phyloP scores from a whole-genome alignment of 2,329 filamentous ascomycete genomes.

The Zymoseptoria brevis region DNA sequence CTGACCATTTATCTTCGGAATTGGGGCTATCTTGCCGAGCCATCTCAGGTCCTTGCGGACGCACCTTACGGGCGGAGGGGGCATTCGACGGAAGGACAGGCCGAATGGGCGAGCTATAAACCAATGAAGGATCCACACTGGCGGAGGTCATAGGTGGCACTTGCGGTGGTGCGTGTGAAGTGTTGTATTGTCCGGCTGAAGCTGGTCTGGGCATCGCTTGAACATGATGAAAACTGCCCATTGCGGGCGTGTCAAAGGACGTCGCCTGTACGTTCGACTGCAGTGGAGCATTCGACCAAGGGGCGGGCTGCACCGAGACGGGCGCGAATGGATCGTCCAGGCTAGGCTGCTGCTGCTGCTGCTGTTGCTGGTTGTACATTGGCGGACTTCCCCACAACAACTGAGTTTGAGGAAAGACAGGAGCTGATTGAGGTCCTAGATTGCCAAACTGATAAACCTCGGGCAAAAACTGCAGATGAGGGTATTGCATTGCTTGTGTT shows the following conservation, averaged over 20 bases:
- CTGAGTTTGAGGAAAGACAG: constrained; percentile 47
- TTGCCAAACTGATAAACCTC: constrained; percentile 48
- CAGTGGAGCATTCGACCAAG: neutral
- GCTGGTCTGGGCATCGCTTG: constrained; percentile 16
- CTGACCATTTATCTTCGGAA: constrained; percentile 33
- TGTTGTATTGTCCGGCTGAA: constrained; percentile 17
- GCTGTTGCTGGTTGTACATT: constrained; percentile 12
- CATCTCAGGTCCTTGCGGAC: constrained; percentile 1
- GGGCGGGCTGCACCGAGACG: neutral
- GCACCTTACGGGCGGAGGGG: neutral
- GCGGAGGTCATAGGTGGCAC: constrained; percentile 25
- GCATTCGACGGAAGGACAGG: constrained; percentile 8
- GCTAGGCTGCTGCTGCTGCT: constrained; percentile 5
- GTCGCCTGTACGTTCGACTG: constrained; percentile 8
- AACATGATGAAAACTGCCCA: constrained; percentile 26
- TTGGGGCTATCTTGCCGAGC: constrained; percentile 25
- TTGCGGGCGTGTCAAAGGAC: constrained; percentile 26
- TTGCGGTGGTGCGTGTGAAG: constrained; percentile 14
- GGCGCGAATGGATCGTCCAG: constrained; percentile 28
- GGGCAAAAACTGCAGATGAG: constrained; percentile 50
- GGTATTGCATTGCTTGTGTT: constrained; percentile 39
- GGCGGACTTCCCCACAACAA: constrained; percentile 34
- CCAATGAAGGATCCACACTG: constrained; percentile 42
- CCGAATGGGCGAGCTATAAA: constrained; percentile 29
- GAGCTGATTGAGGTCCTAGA: constrained; percentile 48